A percentile compares a stretch with the other conserved stretches of the same genome.
phyloP scores from a whole-genome alignment of 768 basidiomycete species.

The Auricularia sp. region DNA sequence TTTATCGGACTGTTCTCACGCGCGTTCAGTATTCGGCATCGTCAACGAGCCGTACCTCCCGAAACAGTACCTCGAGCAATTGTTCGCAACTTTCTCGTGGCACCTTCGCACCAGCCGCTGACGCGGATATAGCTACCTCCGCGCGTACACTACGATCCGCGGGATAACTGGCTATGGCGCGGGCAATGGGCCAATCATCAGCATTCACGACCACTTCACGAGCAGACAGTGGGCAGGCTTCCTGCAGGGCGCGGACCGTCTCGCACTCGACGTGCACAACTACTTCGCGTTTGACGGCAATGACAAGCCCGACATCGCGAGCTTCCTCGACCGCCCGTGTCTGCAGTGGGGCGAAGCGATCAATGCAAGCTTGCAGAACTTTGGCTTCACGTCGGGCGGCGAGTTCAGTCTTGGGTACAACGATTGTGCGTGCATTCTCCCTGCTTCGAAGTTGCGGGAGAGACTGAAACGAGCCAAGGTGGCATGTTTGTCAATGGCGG shows the following conservation, averaged over 20 bases:
- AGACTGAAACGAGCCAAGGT: neutral
- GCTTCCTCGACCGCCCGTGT: neutral
- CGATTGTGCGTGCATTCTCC: slow-evolving; percentile 2
- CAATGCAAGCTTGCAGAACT: slow-evolving; percentile 20
- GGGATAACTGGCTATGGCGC: slow-evolving; percentile 55
- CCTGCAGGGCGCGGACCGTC: slow-evolving; percentile 71
- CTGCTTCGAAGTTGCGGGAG: neutral
- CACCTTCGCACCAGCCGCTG: neutral
- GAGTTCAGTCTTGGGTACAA: slow-evolving; percentile 56
- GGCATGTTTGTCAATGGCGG: neutral
- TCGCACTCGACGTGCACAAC: slow-evolving; percentile 75
- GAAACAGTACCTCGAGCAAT: neutral
- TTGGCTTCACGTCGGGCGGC: slow-evolving; percentile 65
- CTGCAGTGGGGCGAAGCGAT: neutral
- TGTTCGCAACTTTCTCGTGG: neutral
- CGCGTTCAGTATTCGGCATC: slow-evolving; percentile 37
- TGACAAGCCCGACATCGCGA: neutral
- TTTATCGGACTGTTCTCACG: too few relatives aligned
- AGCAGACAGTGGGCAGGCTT: slow-evolving; percentile 58
- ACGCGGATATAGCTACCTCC: slow-evolving; percentile 47
- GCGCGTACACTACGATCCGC: slow-evolving; percentile 78
- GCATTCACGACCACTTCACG: slow-evolving; percentile 82
- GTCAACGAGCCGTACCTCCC: slow-evolving; percentile 48
- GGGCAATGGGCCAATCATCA: slow-evolving; percentile 78
- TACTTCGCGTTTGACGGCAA: slow-evolving; percentile 65